These are phyloP conservation scores for Neurospora sublineolata DNA, from an alignment of 495 filamentous ascomycete species.

Conservation along the genomic window DNA sequence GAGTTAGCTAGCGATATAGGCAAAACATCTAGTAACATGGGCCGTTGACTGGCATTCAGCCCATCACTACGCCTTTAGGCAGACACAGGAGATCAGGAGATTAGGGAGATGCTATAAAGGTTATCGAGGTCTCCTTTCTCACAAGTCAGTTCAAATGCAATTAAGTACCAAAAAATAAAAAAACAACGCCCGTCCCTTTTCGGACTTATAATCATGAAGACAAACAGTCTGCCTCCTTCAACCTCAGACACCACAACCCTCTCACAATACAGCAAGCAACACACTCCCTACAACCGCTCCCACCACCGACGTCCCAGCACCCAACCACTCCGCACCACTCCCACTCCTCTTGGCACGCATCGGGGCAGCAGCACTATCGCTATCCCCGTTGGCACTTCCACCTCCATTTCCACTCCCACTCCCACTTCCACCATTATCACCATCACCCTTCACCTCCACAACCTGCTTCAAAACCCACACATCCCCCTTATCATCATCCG, in stretches of 20 bases:
- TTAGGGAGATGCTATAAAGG: background rate
- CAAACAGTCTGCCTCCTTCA: background rate
- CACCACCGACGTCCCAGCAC: conserved; percentile 1
- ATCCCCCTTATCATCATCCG: conserved; percentile 46
- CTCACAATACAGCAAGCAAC: background rate
- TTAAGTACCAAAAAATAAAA: background rate
- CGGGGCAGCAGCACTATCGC: conserved; percentile 1
- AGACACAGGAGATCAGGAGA: background rate
- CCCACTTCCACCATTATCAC: too few relatives aligned
- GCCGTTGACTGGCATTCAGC: background rate
- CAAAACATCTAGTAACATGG: background rate
- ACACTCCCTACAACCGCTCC: conserved; percentile 3
- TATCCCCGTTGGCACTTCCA: background rate
- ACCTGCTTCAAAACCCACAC: conserved; percentile 37
- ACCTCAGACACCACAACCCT: background rate
- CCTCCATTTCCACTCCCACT: background rate
- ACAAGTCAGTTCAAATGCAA: background rate
- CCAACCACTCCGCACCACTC: conserved; percentile 1
- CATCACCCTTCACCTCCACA: background rate
- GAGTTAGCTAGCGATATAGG: background rate
- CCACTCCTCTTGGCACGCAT: background rate
- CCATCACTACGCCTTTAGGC: background rate
- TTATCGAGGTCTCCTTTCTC: background rate
- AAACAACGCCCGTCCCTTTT: background rate
- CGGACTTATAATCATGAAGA: background rate